These are phyloP conservation scores for Isochrysis galbana DNA, from an alignment of 78 protist species.

Conservation along the genomic window DNA sequence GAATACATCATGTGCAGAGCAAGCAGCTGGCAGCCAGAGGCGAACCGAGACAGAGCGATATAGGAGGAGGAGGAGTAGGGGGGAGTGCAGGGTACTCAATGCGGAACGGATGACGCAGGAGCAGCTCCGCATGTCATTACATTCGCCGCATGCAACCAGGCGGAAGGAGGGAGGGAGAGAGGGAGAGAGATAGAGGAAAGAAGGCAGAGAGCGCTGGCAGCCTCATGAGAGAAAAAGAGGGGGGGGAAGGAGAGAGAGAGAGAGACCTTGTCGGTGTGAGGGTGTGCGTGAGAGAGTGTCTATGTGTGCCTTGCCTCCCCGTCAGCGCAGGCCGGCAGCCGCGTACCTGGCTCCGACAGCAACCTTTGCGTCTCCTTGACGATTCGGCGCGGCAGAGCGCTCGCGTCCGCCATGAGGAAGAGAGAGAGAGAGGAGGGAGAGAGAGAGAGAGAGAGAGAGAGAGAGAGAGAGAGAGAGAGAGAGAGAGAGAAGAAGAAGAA, in stretches of 20 bases:
- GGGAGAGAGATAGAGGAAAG: background rate
- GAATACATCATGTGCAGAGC: too few species aligned
- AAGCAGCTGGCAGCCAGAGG: too few species aligned
- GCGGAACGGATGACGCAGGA: too few species aligned
- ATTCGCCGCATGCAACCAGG: too few species aligned
- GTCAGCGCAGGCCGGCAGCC: too few species aligned
- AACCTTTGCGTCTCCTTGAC: slow-evolving; percentile 39
- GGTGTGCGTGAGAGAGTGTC: background rate
- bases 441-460: too few species aligned
- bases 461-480: too few species aligned
- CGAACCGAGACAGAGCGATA: background rate
- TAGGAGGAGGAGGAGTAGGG: background rate
- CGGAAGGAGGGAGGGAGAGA: background rate
- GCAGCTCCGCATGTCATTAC: too few species aligned
- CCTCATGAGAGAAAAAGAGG: too few species aligned
- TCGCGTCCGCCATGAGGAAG: background rate
- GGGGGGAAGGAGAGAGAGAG: too few species aligned
- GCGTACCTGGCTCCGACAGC: slow-evolving; percentile 36
- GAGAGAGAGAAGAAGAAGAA: too few species aligned
- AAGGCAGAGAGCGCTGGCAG: background rate
- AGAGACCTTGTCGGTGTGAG: background rate
- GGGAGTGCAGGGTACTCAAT: background rate
- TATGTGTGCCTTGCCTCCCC: background rate
- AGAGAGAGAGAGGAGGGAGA: too few species aligned
- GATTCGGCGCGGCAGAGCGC: background rate